Conservation (phyloP, 768 basidiomycete genomes). For the Phaeotremella skinneri region DNA sequence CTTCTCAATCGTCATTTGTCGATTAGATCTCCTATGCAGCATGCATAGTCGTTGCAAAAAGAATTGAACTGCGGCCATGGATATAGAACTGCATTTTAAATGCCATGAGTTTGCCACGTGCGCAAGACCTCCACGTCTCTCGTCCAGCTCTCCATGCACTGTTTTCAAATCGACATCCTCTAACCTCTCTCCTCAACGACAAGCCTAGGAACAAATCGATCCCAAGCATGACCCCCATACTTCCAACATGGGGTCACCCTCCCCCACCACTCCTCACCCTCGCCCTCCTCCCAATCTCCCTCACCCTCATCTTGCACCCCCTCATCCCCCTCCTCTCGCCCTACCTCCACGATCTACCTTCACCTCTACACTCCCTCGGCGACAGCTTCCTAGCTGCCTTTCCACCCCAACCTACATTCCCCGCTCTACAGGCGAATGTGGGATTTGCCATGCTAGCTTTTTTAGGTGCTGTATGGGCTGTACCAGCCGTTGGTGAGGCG, state of each 20-base stretch:
- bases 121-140: too few relatives aligned
- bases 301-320: conserved; percentile 42
- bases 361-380: conserved; percentile 11
- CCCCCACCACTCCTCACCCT: conserved; percentile 26
- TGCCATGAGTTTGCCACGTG: too few relatives aligned
- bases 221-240: neutral
- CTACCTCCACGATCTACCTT: conserved; percentile 7
- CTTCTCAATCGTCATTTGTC: too few relatives aligned
- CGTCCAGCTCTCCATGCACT: too few relatives aligned
- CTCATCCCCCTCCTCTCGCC: conserved; percentile 36
- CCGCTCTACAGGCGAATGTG: conserved; percentile 66
- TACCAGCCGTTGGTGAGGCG: conserved; percentile 76
- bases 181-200: neutral
- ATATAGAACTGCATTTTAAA: too few relatives aligned
- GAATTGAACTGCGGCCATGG: too few relatives aligned
- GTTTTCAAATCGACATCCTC: too few relatives aligned
- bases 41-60: too few relatives aligned
- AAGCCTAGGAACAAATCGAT: neutral
- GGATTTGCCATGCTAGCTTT: conserved; percentile 85
- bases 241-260: conserved; percentile 27
- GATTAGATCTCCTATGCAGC: too few relatives aligned
- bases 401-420: conserved; percentile 41
- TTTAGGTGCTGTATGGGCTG: conserved; percentile 67
- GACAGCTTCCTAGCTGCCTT: conserved; percentile 1
- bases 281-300: conserved; percentile 39